Base-by-base conservation (phyloP, 2,329 filamentous ascomycete genomes). In the Fusarium setosum region DNA sequence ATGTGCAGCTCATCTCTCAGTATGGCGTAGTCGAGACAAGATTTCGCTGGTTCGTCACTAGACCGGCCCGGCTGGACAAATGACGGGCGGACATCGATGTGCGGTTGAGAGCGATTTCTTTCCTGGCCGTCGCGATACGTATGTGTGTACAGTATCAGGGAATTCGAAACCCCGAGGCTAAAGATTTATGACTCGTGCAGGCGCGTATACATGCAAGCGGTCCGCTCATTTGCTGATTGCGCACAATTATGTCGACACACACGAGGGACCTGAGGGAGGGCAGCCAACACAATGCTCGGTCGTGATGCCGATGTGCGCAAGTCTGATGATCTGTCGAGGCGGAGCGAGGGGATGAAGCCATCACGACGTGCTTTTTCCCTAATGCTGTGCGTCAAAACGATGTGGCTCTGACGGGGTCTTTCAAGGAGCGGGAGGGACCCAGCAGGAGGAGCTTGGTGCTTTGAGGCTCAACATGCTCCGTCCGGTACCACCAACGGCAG, bases 401-500 rank as follows among this genome's bases (percentile, higher is more conserved):
- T 68, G 69, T 71, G 65, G 69, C 48, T 63, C 61, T 59, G 62
- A 67, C 50, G 69, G 61, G 69, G 60, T 61, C 66, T 58, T n/a
- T 56, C 52, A 66, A 61, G 50, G 51, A 68, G 61, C 68, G 65
- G 69, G 68, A 72, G 56, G 66, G 70, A 71, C 68, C 67, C 65
- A 69, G 69, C 61, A 61, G 54, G 42, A 50, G 57, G 64, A 68
- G 61, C 61, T 62, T 70, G 68, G 67, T 65, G 61, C 64, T 59
- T 65, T 66, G 65, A 68, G 65, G 65, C 70, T 72, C 70, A 71
- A 67, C 64, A 45, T 62, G 54, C 52, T 69, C 56, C 64, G 35
- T 60, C 56, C 55, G 63, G 68, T 60, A 68, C 66, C 70, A 57
- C 61, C 69, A 73, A 61, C 69, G 70, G 70, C 67, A 72, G 70